A percentile compares a stretch with the other conserved stretches of the same genome.
These are phyloP conservation scores for Gelatoporia subvermispora DNA, from an alignment of 768 basidiomycete genomes.

Conservation along the genomic window DNA sequence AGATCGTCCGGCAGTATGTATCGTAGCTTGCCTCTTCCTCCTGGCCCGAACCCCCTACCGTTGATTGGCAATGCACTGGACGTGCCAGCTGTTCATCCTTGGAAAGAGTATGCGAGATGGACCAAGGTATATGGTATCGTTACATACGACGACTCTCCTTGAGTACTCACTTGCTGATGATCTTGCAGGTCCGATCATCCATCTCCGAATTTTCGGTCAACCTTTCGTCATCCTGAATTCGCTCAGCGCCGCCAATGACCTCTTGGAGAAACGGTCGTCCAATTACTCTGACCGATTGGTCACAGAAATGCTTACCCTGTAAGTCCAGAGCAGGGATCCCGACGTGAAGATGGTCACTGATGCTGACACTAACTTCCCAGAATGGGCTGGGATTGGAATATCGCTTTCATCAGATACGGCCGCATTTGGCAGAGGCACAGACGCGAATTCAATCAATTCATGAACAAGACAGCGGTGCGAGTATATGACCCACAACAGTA, in stretches of 20 bases:
- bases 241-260: slow-evolving; percentile 14
- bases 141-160: background rate
- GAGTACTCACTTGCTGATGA: background rate
- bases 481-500: slow-evolving; percentile 17
- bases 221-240: slow-evolving; percentile 25
- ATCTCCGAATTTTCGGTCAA: slow-evolving; percentile 20
- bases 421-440: slow-evolving; percentile 5
- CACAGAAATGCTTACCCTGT: too few relatives aligned
- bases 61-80: slow-evolving; percentile 22
- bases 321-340: too few relatives aligned
- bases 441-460: slow-evolving; percentile 10
- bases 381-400: slow-evolving; percentile 11
- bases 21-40: slow-evolving; percentile 13
- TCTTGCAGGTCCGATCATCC: slow-evolving; percentile 24
- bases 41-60: slow-evolving; percentile 21
- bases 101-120: slow-evolving; percentile 17
- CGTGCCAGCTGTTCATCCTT: slow-evolving; percentile 18
- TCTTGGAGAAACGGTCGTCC: slow-evolving; percentile 21
- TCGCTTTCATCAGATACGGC: slow-evolving; percentile 11
- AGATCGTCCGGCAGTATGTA: background rate
- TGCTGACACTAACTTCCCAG: slow-evolving; percentile 7
- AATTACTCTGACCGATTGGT: slow-evolving; percentile 18
- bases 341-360: too few relatives aligned
- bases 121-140: slow-evolving; percentile 19
- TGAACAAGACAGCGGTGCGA: slow-evolving; percentile 7